A percentile compares a stretch with the other conserved stretches of the same genome.
Conservation (phyloP, 106 monocot genomes). For the Platanthera zijinensis region DNA sequence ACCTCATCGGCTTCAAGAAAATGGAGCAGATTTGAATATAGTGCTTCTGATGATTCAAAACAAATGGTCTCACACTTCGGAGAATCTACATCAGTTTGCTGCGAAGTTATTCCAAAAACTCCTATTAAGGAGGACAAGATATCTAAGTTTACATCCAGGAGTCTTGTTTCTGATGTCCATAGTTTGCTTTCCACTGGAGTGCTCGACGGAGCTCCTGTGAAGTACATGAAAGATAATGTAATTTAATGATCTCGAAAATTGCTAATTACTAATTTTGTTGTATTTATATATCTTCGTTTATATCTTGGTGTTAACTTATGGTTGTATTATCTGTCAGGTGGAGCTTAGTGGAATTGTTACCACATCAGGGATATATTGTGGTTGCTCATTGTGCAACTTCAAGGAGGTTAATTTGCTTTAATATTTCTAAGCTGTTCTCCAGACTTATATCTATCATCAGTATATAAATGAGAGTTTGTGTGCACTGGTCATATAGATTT, state of each 20-base stretch:
- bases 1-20: neutral
- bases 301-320: neutral
- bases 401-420: neutral
- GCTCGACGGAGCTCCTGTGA: constrained; percentile 43
- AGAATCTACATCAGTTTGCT: neutral
- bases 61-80: neutral
- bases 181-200: constrained; percentile 40
- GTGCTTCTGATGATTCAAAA: constrained; percentile 1
- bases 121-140: neutral
- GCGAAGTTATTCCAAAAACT: constrained; percentile 2
- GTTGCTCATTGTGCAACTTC: neutral
- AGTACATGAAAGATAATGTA: constrained; percentile 37
- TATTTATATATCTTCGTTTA: neutral
- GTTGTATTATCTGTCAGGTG: neutral
- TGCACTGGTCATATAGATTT: too few species aligned
- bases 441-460: neutral
- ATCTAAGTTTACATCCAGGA: neutral
- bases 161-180: constrained; percentile 14
- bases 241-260: neutral
- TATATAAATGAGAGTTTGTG: too few species aligned
- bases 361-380: neutral
- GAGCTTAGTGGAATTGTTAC: neutral
- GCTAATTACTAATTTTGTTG: neutral
- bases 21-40: neutral
- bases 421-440: neutral